phyloP scores from a whole-genome alignment of 73 alveolate genomes.

The Symbiodinium pilosum region DNA sequence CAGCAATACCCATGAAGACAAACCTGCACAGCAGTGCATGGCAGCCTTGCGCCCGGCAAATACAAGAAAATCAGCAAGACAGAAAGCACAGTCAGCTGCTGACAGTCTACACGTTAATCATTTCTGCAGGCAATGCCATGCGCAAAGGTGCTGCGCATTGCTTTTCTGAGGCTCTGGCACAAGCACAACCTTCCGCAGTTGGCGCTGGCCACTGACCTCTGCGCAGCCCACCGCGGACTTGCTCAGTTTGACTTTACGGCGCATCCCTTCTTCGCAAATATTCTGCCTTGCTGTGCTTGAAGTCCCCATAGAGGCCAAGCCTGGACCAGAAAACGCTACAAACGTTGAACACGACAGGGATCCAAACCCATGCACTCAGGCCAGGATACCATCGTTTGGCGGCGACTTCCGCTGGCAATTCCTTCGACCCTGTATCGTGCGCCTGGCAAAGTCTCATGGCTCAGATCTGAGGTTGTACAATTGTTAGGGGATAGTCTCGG shows the following conservation, averaged over 20 bases:
- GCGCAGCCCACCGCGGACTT: neutral
- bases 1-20: constrained; percentile 31
- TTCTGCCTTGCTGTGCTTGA: neutral
- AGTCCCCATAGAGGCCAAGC: neutral
- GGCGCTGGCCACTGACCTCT: neutral
- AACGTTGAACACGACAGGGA: too few species aligned
- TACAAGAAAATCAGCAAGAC: neutral
- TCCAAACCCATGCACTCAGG: too few species aligned
- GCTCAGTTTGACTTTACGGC: neutral
- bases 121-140: too few species aligned
- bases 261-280: too few species aligned
- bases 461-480: neutral
- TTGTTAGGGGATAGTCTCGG: neutral
- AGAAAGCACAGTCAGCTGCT: neutral
- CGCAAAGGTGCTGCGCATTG: too few species aligned
- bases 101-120: too few species aligned
- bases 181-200: neutral
- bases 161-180: neutral
- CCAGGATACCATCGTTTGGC: neutral
- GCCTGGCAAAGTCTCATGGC: neutral
- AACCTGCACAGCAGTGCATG: neutral
- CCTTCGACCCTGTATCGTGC: neutral
- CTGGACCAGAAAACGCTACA: too few species aligned
- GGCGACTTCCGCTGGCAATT: neutral
- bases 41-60: neutral